Evolutionary conservation across 257 asterid genomes (phyloP).

Genomic region (Jacaranda mimosifolia): DNA sequence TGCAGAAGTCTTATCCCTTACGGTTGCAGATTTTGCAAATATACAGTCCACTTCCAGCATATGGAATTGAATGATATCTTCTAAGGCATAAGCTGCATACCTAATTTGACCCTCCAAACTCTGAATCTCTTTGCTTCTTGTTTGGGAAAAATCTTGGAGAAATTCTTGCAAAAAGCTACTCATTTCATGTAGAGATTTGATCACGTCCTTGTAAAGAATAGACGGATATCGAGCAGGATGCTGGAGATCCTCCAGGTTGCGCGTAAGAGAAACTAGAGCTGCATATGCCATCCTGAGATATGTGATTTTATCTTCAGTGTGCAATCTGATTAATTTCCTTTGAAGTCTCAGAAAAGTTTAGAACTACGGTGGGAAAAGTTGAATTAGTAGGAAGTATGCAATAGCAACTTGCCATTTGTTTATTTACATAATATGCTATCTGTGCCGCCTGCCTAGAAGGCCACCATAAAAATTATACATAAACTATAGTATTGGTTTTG

Average conservation of each 20-base stretch:
- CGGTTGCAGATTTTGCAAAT: not conserved
- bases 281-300: conserved; percentile 25
- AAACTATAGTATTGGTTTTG: too few species aligned
- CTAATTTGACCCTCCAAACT: conserved; percentile 10
- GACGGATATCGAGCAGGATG: not conserved
- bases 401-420: not conserved
- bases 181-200: not conserved
- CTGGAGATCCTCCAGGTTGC: not conserved
- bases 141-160: not conserved
- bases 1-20: not conserved
- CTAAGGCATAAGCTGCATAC: conserved; percentile 14
- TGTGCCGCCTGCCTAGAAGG: too few species aligned
- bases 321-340: not conserved
- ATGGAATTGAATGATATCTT: conserved; percentile 16
- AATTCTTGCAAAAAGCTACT: not conserved
- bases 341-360: not conserved
- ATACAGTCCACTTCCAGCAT: not conserved
- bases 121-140: not conserved
- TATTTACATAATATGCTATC: too few species aligned
- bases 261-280: conserved; percentile 22
- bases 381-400: not conserved
- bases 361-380: not conserved
- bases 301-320: not conserved
- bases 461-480: too few species aligned
- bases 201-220: not conserved